These are phyloP conservation scores for Musa schizocarpa DNA, from an alignment of 176 grass and related monocot genomes.

Conservation along the genomic window DNA sequence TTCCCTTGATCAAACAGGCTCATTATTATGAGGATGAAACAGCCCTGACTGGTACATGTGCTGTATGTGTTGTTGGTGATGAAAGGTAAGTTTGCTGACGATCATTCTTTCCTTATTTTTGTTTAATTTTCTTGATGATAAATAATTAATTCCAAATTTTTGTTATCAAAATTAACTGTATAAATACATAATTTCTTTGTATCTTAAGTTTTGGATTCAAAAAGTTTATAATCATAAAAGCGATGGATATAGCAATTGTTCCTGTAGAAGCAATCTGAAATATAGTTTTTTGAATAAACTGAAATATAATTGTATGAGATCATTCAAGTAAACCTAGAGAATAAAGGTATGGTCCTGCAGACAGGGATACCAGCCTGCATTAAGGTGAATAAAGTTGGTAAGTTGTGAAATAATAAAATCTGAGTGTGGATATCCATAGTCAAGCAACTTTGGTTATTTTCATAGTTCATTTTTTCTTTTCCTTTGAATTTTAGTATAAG, in stretches of 20 bases:
- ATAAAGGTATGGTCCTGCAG: neutral
- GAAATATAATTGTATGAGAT: too few species aligned
- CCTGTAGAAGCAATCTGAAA: too few species aligned
- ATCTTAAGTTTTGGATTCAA: neutral
- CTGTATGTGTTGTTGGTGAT: conserved; percentile 92
- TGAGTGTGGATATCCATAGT: neutral
- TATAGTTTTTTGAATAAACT: too few species aligned
- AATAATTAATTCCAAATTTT: neutral
- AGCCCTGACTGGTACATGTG: conserved; percentile 84
- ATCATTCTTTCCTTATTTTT: neutral
- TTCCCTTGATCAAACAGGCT: conserved; percentile 33
- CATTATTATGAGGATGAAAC: conserved; percentile 81
- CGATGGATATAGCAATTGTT: too few species aligned
- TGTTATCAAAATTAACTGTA: neutral
- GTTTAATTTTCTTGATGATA: neutral
- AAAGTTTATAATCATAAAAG: too few species aligned
- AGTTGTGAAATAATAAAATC: neutral
- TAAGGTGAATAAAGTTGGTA: neutral
- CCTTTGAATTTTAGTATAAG: neutral
- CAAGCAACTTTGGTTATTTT: neutral
- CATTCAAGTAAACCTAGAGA: neutral
- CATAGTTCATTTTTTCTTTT: neutral
- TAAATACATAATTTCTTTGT: neutral
- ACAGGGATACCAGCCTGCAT: neutral
- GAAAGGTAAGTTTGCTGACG: conserved; percentile 47